A percentile compares a stretch with the other conserved stretches of the same genome.
Conservation (phyloP, 257 asterid species). For the Primulina tabacum region DNA sequence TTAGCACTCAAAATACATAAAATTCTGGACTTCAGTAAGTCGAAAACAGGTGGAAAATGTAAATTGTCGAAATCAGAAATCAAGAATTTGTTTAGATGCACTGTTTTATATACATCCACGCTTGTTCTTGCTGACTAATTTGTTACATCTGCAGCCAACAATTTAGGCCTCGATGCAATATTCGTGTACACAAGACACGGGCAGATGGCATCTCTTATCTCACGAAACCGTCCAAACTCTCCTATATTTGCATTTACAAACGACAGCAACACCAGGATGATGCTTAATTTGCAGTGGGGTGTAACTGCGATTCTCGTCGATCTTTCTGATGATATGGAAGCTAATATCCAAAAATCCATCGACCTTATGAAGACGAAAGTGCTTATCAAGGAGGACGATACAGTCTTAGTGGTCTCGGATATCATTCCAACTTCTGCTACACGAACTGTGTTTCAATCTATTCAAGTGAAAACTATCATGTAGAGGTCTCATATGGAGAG, state of each 20-base stretch:
- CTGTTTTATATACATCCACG: background rate
- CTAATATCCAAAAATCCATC: conserved; percentile 44
- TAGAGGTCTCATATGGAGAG: too few relatives aligned
- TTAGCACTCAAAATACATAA: too few relatives aligned
- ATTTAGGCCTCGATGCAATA: conserved; percentile 69
- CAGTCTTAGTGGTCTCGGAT: conserved; percentile 63
- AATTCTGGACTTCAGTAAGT: too few relatives aligned
- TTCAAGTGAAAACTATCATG: conserved; percentile 59
- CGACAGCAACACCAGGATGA: conserved; percentile 63
- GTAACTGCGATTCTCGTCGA: conserved; percentile 60
- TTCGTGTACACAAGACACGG: conserved; percentile 80
- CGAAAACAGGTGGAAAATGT: too few relatives aligned
- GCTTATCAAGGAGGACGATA: conserved; percentile 55
- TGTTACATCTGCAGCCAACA: conserved; percentile 54
- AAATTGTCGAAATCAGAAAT: too few relatives aligned
- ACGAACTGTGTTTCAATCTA: conserved; percentile 59
- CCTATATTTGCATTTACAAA: conserved; percentile 78
- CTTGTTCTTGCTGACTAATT: background rate
- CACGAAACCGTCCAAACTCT: conserved; percentile 71
- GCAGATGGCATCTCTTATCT: conserved; percentile 74
- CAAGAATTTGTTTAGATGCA: background rate
- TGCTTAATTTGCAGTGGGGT: conserved; percentile 78
- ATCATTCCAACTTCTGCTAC: conserved; percentile 50
- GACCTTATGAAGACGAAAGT: conserved; percentile 57
- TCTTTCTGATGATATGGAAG: conserved; percentile 75